Conservation (phyloP, 768 basidiomycete genomes). For the Hygrocybe punicea region DNA sequence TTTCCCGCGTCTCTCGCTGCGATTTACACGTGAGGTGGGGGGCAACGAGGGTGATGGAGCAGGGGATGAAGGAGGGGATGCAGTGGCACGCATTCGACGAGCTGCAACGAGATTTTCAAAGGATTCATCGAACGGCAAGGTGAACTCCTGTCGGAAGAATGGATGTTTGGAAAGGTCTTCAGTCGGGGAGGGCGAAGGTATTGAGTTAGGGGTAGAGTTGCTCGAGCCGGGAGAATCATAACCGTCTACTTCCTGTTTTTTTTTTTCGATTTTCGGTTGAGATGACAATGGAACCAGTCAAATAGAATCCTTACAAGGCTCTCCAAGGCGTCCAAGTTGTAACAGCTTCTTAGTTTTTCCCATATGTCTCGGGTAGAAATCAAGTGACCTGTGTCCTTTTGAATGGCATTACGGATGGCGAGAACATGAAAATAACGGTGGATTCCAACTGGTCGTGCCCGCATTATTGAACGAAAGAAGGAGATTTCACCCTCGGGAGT, state of each 20-base stretch:
- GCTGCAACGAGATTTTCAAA: constrained; percentile 58
- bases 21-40: constrained; percentile 24
- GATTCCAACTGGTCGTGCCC: constrained; percentile 76
- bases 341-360: constrained; percentile 68
- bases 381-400: constrained; percentile 61
- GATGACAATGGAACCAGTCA: background rate
- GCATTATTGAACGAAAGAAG: constrained; percentile 80
- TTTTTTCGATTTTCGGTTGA: background rate
- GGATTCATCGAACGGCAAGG: constrained; percentile 55
- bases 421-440: constrained; percentile 82
- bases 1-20: constrained; percentile 40
- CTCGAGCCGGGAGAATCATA: constrained; percentile 45
- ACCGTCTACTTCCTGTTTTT: constrained; percentile 36
- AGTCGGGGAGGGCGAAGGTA: constrained; percentile 65
- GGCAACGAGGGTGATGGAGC: constrained; percentile 24
- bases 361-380: constrained; percentile 66
- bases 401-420: constrained; percentile 66
- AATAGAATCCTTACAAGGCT: constrained; percentile 48
- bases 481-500: constrained; percentile 80
- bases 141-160: constrained; percentile 69
- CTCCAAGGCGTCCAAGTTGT: constrained; percentile 74
- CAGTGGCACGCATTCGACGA: constrained; percentile 62
- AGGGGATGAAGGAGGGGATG: constrained; percentile 60
- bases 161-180: constrained; percentile 68
- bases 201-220: constrained; percentile 44